phyloP scores from a whole-genome alignment of 2,329 filamentous ascomycete species.

The Cladosporium sp. region DNA sequence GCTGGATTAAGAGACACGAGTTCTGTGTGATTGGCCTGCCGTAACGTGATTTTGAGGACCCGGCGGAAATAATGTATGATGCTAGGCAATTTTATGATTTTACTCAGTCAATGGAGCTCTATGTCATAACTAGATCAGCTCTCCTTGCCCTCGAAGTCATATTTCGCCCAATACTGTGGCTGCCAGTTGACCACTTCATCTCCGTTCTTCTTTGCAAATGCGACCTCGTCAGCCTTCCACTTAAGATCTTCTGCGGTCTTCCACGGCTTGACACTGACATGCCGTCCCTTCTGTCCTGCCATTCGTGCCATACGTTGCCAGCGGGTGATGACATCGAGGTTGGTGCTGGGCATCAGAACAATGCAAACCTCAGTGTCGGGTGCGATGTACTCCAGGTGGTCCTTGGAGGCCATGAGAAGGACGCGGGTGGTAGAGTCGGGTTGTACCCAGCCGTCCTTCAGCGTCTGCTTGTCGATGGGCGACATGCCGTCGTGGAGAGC shows the following conservation, averaged over 20 bases:
- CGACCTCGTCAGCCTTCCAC: slow-evolving; percentile 8
- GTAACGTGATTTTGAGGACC: neutral
- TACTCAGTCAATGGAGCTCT: neutral
- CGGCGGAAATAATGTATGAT: neutral
- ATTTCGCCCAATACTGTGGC: slow-evolving; percentile 1
- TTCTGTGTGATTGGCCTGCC: neutral
- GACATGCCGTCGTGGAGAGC: slow-evolving; percentile 9
- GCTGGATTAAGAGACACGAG: neutral
- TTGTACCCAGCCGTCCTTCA: slow-evolving; percentile 6
- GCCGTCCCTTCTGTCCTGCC: slow-evolving; percentile 9
- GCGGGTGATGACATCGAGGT: slow-evolving; percentile 8
- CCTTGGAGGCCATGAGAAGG: slow-evolving; percentile 6
- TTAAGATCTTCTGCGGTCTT: slow-evolving; percentile 1
- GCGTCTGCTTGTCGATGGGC: slow-evolving; percentile 8
- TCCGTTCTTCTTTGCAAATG: slow-evolving; percentile 1
- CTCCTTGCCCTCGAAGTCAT: slow-evolving; percentile 12
- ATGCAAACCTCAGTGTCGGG: slow-evolving; percentile 14
- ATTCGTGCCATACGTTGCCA: slow-evolving; percentile 16
- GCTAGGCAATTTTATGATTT: neutral
- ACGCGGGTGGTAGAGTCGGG: neutral
- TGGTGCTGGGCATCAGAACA: slow-evolving; percentile 4
- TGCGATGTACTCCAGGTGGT: slow-evolving; percentile 9
- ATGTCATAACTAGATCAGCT: neutral
- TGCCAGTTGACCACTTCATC: slow-evolving; percentile 10
- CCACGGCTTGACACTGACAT: slow-evolving; percentile 13